Base-by-base conservation (phyloP, 495 filamentous ascomycete genomes). In the Podospora conica region DNA sequence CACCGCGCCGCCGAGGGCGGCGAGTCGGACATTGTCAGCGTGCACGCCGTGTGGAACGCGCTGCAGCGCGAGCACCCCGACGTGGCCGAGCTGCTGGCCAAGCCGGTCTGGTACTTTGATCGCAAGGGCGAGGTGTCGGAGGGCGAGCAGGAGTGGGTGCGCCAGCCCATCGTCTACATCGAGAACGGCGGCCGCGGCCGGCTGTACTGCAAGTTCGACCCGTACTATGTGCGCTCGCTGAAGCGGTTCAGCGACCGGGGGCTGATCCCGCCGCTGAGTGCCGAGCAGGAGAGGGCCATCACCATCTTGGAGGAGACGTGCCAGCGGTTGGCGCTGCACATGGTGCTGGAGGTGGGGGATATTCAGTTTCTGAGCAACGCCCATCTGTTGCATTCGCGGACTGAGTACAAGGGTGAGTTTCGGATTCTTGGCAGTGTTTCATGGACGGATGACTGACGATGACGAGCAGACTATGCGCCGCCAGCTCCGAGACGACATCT, bases 101-200 rank as follows among this genome's bases (percentile, higher is more conserved):
- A 86, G 65, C 91, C 92, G 0, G 86, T 90, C 70, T 97, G 93
- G 92, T 96, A 95, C 78, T 95, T 97, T 73, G 93, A 97, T 75
- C 90, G 92, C 66, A 97, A 97, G 77, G 93, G 93, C 55, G 93
- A 96, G 79, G 86, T 84, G 2, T 87, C 83, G 33, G 79, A 82
- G 48, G 91, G 90, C 27, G 80, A 96, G 76, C 86, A 93, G 48
- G 86, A 88, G 61, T 97, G 85, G 71, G 90, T 94, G 73, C 82
- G 84, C 29, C 86, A 86, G 23, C 84, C 85, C 25, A 86, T 96
- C 3, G 82, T 96, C 53, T 96, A 91, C 74, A 79, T 93, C 2
- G 92, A 85, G 75, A 82, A 75, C 11, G 77, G 79, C 6, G 74
- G 74, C 54, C 69, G 76, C 66, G 71, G 72, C 3, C 66, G 83